Conservation (phyloP, 371 early-diverging fungal species). For the Funneliformis caledonium region DNA sequence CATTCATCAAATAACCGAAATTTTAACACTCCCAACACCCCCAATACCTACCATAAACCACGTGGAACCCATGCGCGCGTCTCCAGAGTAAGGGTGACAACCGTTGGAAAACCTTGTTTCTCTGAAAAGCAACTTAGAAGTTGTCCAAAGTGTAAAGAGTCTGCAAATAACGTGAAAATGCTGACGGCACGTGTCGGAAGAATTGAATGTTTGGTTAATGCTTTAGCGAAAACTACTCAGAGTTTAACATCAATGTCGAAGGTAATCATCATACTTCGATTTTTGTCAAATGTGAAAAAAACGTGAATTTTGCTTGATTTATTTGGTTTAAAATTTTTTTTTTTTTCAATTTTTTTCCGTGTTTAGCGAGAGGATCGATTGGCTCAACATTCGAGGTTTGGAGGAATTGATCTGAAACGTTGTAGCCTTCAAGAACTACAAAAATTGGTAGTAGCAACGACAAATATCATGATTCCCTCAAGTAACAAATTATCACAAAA, state of each 20-base stretch:
- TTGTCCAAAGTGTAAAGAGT: conserved; percentile 4
- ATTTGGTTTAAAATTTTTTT: not conserved
- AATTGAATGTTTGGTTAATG: conserved; percentile 15
- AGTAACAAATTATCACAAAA: not conserved
- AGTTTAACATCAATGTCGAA: not conserved
- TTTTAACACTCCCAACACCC: too few species aligned
- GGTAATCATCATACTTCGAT: not conserved
- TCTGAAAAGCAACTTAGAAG: conserved; percentile 4
- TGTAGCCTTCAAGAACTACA: conserved; percentile 16
- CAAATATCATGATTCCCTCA: not conserved
- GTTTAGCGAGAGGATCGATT: not conserved
- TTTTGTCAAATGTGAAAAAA: not conserved
- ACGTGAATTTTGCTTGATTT: too few species aligned
- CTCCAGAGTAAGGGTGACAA: not conserved
- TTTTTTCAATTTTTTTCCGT: not conserved
- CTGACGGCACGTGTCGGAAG: not conserved
- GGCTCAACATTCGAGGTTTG: not conserved
- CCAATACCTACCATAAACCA: not conserved
- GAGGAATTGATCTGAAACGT: conserved; percentile 10
- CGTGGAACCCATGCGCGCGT: not conserved
- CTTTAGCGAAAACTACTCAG: conserved; percentile 7
- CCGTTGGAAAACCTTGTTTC: not conserved
- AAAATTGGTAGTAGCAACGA: not conserved
- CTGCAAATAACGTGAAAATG: not conserved
- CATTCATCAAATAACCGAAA: not conserved